These are phyloP conservation scores for Leersia perrieri DNA, from an alignment of 176 grass and related monocot genomes.

Conservation along the genomic window DNA sequence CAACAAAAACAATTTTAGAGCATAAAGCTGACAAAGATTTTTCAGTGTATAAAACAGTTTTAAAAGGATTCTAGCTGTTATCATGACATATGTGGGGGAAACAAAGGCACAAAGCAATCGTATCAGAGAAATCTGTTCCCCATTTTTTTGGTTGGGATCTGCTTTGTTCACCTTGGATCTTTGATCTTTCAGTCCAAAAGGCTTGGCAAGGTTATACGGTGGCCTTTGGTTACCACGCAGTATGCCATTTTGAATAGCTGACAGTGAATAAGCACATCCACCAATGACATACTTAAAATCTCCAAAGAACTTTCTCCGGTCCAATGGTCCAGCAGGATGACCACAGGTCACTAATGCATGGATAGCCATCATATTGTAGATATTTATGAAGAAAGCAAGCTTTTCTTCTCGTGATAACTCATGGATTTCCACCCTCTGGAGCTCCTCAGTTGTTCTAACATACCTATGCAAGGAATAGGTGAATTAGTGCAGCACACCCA, in stretches of 20 bases:
- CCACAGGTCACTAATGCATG: constrained; percentile 80
- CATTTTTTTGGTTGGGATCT: constrained; percentile 29
- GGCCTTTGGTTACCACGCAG: constrained; percentile 85
- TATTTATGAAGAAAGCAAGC: constrained; percentile 92
- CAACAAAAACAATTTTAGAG: background rate
- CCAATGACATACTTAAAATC: constrained; percentile 98
- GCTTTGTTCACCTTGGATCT: constrained; percentile 67
- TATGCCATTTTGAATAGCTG: constrained; percentile 90
- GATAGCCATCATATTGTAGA: constrained; percentile 96
- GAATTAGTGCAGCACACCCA: constrained; percentile 11
- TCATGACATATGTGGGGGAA: background rate
- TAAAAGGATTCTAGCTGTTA: background rate
- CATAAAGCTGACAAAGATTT: background rate
- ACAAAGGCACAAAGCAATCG: too few species aligned
- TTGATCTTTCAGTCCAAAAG: constrained; percentile 76
- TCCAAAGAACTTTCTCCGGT: constrained; percentile 84
- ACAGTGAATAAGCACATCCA: constrained; percentile 84
- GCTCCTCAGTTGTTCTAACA: constrained; percentile 85
- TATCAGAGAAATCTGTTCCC: constrained; percentile 11
- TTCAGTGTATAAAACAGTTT: background rate
- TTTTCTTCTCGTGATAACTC: constrained; percentile 83
- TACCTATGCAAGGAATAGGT: constrained; percentile 54
- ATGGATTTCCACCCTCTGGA: constrained; percentile 78
- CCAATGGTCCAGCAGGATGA: constrained; percentile 67
- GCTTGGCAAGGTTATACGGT: constrained; percentile 82